Evolutionary conservation across 208 protist species (phyloP).

Genomic region (Leptomonas seymouri): DNA sequence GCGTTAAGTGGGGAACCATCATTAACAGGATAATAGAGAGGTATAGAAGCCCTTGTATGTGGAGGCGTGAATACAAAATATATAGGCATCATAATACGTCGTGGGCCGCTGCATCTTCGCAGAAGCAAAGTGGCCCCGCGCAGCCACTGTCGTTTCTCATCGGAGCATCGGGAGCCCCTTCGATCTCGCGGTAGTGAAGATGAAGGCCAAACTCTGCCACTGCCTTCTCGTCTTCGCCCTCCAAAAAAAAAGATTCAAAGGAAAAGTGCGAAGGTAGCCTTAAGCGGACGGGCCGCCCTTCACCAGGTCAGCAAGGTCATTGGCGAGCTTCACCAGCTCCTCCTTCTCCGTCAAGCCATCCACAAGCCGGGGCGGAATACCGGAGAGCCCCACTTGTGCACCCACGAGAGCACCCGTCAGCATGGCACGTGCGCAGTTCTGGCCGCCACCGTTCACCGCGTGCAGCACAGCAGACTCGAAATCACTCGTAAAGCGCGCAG

Average conservation of each 20-base stretch:
- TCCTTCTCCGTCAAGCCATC: slow-evolving; percentile 40
- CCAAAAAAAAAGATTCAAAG: slow-evolving; percentile 24
- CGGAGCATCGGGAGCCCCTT: too few relatives aligned
- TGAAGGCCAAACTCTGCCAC: too few relatives aligned
- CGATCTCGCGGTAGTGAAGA: too few relatives aligned
- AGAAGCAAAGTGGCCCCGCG: too few relatives aligned
- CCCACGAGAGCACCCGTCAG: slow-evolving; percentile 38
- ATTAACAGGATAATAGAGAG: too few relatives aligned
- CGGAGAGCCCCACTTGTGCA: slow-evolving; percentile 40
- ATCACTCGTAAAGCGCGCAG: slow-evolving; percentile 36
- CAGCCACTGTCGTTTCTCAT: too few relatives aligned
- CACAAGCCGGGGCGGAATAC: slow-evolving; percentile 35
- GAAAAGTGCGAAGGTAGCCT: neutral
- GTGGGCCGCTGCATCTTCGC: too few relatives aligned
- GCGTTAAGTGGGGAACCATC: too few relatives aligned
- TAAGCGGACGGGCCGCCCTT: neutral
- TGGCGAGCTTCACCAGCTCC: slow-evolving; percentile 34
- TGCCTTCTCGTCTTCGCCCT: too few relatives aligned
- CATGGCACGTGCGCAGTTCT: slow-evolving; percentile 45
- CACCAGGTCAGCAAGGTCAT: slow-evolving; percentile 23
- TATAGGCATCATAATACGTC: too few relatives aligned
- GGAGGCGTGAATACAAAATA: too few relatives aligned
- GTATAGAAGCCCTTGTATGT: too few relatives aligned
- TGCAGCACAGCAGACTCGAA: slow-evolving; percentile 44
- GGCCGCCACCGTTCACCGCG: slow-evolving; percentile 40